These are phyloP conservation scores for Clavariopsis aquatica DNA, from an alignment of 495 filamentous ascomycete genomes.

Conservation along the genomic window DNA sequence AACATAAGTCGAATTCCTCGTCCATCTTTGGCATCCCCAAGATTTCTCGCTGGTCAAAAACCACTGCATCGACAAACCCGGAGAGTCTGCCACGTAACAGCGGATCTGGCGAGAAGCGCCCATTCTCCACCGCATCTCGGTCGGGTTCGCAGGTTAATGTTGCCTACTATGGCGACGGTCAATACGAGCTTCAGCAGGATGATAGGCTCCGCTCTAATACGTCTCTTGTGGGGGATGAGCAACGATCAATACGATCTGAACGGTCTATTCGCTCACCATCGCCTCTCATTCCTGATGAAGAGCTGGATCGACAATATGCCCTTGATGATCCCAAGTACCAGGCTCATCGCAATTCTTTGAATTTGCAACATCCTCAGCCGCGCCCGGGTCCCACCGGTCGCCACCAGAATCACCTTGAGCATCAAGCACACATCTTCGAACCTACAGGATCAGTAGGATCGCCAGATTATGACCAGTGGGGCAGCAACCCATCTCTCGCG, in stretches of 20 bases:
- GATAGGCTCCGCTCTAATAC: conserved; percentile 71
- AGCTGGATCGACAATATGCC: conserved; percentile 44
- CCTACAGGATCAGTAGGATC: conserved; percentile 58
- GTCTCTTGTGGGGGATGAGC: conserved; percentile 49
- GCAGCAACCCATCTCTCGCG: conserved; percentile 45
- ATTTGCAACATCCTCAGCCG: conserved; percentile 88
- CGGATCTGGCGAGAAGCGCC: conserved; percentile 51
- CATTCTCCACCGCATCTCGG: conserved; percentile 57
- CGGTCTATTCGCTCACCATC: conserved; percentile 50
- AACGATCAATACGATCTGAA: conserved; percentile 39
- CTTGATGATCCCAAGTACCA: conserved; percentile 90
- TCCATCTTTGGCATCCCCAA: conserved; percentile 78
- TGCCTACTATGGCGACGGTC: conserved; percentile 63
- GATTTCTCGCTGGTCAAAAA: conserved; percentile 94
- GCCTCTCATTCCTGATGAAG: conserved; percentile 57
- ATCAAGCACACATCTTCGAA: conserved; percentile 70
- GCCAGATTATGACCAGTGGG: conserved; percentile 74
- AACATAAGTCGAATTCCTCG: conserved; percentile 87
- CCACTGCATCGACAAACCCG: conserved; percentile 76
- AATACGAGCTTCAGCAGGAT: conserved; percentile 64
- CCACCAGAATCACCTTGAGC: conserved; percentile 78
- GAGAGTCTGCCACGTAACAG: conserved; percentile 55
- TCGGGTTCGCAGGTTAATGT: conserved; percentile 67
- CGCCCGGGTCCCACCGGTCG: conserved; percentile 78
- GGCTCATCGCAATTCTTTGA: conserved; percentile 84